These are phyloP conservation scores for Setaria italica DNA, from an alignment of 202 grass and related monocot species.

Conservation along the genomic window DNA sequence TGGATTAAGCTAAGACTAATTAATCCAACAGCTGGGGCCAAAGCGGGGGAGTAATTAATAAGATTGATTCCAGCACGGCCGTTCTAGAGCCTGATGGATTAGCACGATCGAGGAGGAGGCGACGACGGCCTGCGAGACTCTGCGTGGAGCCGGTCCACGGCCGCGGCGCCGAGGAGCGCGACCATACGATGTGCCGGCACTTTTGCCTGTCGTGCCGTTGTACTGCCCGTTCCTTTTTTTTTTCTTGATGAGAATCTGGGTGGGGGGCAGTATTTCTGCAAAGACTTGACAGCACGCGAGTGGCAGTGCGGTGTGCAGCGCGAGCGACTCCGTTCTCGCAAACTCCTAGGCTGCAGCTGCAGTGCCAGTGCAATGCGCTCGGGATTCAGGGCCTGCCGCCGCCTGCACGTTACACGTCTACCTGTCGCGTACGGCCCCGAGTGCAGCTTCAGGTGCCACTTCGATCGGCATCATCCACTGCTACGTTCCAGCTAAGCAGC, in stretches of 20 bases:
- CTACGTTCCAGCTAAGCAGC: background rate
- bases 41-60: background rate
- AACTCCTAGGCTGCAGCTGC: background rate
- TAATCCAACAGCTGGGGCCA: background rate
- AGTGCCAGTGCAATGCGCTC: background rate
- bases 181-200: background rate
- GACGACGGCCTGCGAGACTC: no score
- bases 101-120: background rate
- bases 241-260: background rate
- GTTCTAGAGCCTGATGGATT: constrained; percentile 2
- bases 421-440: background rate
- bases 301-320: background rate
- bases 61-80: background rate
- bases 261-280: background rate
- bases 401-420: background rate
- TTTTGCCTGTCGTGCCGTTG: background rate
- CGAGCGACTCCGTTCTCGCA: background rate
- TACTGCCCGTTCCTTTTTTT: background rate
- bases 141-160: constrained; percentile 28
- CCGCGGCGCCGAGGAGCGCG: background rate
- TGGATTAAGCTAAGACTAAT: constrained; percentile 19
- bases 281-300: constrained; percentile 15
- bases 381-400: background rate
- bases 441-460: background rate
- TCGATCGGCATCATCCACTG: background rate